Evolutionary conservation across 192 early-diverging fungal species (phyloP), one percentile per base, ranked within the genome.

Genomic region (Cetraspora pellucida): DNA sequence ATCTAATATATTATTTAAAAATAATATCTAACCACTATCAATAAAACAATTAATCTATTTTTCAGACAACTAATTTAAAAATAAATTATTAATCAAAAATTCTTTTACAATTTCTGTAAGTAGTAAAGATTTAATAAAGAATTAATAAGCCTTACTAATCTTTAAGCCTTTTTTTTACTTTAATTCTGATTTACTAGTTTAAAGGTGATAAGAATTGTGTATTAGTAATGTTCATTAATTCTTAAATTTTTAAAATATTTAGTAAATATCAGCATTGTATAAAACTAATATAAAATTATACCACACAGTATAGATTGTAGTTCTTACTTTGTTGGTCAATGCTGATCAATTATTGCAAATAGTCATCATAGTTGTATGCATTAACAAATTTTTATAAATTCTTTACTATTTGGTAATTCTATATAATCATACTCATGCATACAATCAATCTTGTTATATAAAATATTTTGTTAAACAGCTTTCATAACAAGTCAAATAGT

Each of bases 91-190:
- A 21, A 21, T 17, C 45, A 69, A 27, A 23, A 23, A 23, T 69
- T 23, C 3, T 69, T 49, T 27, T 16, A 16, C 7, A 27, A 49
- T 45, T 30, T 66, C 17, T 44, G 68, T 13, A 49, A 52, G 30
- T 46, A 16, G 6, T 37, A 71, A 46, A 23, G n/a, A 71, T 25
- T 71, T 52, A 54, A 71, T 46, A 52, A 71, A 52, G 50, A 23
- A 9, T 9, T 52, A 3, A 71, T 54, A 54, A 71, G 19, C n/a
- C 50, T 50, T 6, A n/a, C 27, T 11, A 25, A 71, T 13, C n/a
- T 27, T 28, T 17, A 47, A 47, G 11, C 19, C 11, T 54, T 49
- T 4, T 47, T 49, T 57, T 57, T 23, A 31, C 5, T 13, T 16
- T 9, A 27, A 11, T 10, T 37, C 17, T 30, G 17, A 27, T 27